phyloP scores from a whole-genome alignment of 208 protist species.

The Crithidia acanthocephali region DNA sequence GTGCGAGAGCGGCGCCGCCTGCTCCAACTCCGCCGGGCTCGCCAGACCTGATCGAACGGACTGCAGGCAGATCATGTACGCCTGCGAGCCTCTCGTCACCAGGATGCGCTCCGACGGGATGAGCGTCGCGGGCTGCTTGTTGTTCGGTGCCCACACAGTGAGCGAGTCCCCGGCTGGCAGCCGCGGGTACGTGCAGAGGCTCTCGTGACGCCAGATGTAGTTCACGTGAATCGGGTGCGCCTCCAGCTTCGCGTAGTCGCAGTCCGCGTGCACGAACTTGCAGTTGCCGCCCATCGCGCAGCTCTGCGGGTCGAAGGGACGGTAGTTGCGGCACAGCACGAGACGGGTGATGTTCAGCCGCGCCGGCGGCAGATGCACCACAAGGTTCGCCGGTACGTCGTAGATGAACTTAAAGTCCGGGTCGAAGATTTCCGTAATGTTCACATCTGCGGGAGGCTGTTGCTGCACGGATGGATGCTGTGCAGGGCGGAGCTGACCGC shows the following conservation, averaged over 20 bases:
- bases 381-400: conserved; percentile 50
- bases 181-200: conserved; percentile 70
- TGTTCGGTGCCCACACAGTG: conserved; percentile 24
- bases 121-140: conserved; percentile 33
- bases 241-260: conserved; percentile 49
- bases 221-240: conserved; percentile 82
- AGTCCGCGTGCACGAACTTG: conserved; percentile 84
- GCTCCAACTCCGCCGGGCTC: conserved; percentile 3
- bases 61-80: conserved; percentile 19
- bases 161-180: conserved; percentile 39
- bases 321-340: conserved; percentile 83
- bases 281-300: conserved; percentile 70
- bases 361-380: conserved; percentile 67
- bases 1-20: conserved; percentile 18
- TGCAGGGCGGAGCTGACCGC: neutral
- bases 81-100: conserved; percentile 21
- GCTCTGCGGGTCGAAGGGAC: conserved; percentile 42
- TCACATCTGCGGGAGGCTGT: too few species aligned
- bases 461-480: conserved; percentile 1
- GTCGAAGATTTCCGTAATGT: conserved; percentile 84
- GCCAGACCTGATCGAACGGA: conserved; percentile 13
- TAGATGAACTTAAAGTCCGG: conserved; percentile 70
- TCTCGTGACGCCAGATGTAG: conserved; percentile 77
- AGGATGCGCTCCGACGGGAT: conserved; percentile 47
- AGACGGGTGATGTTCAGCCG: conserved; percentile 88